Conservation (phyloP, 805 yeast species). For the Cyberlindnera sargentensis region DNA sequence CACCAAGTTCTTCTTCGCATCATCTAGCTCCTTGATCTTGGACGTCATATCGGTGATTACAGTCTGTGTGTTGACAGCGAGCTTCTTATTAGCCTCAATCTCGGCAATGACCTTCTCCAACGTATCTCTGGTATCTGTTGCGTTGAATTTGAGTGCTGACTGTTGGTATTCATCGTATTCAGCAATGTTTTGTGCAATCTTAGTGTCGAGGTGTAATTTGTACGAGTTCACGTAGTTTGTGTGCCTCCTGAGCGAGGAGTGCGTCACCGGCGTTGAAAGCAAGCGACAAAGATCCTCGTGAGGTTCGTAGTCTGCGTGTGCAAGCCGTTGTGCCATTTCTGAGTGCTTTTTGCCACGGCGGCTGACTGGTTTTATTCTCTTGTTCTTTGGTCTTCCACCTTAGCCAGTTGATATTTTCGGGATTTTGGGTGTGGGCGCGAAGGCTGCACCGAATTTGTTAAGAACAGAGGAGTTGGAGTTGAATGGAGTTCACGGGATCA, state of each 20-base stretch:
- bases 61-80: slow-evolving; percentile 49
- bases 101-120: slow-evolving; percentile 34
- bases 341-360: too few species aligned
- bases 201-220: slow-evolving; percentile 40
- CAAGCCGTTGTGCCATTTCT: background rate
- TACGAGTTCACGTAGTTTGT: slow-evolving; percentile 43
- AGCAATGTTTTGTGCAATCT: slow-evolving; percentile 33
- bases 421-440: too few species aligned
- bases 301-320: slow-evolving; percentile 42
- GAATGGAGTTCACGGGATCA: too few species aligned
- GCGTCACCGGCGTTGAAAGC: slow-evolving; percentile 42
- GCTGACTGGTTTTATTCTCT: too few species aligned
- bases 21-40: slow-evolving; percentile 72
- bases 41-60: slow-evolving; percentile 66
- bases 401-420: too few species aligned
- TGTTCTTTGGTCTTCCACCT: too few species aligned
- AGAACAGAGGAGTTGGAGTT: too few species aligned
- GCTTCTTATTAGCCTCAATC: slow-evolving; percentile 38
- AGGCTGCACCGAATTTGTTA: too few species aligned
- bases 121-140: slow-evolving; percentile 16
- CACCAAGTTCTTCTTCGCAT: slow-evolving; percentile 76
- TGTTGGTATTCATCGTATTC: slow-evolving; percentile 2
- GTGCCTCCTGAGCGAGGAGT: slow-evolving; percentile 45
- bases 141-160: slow-evolving; percentile 9
- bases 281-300: slow-evolving; percentile 42